Conservation (phyloP, 2,329 filamentous ascomycete species). For the Apiospora saccharicola region DNA sequence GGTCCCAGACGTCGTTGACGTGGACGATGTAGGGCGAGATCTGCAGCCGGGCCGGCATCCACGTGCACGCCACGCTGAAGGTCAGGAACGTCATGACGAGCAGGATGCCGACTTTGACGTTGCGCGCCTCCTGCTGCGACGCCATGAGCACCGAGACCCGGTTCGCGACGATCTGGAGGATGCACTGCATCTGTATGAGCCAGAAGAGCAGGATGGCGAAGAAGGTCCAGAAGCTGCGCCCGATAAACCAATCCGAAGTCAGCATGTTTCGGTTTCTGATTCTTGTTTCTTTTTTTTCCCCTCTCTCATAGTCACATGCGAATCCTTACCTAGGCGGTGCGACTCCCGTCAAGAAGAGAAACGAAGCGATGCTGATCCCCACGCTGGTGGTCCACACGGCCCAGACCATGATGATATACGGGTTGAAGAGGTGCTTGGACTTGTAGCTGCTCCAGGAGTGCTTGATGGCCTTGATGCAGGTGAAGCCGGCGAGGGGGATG, state of each 20-base stretch:
- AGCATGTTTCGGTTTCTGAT: background rate
- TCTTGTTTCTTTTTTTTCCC: accelerated
- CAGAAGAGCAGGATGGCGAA: background rate
- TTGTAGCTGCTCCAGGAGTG: slow-evolving; percentile 11
- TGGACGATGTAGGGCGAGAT: slow-evolving; percentile 6
- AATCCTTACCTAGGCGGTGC: background rate
- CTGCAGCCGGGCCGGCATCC: slow-evolving; percentile 19
- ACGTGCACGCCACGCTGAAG: slow-evolving; percentile 9
- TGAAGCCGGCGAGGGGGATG: slow-evolving; percentile 8
- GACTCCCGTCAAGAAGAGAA: background rate
- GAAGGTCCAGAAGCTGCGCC: slow-evolving; percentile 16
- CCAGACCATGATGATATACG: slow-evolving; percentile 18
- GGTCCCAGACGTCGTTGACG: slow-evolving; percentile 60
- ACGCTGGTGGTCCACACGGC: slow-evolving; percentile 12
- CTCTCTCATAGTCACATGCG: too few species aligned
- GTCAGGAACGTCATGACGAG: slow-evolving; percentile 20
- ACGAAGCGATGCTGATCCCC: background rate
- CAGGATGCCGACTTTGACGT: background rate
- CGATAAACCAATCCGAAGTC: background rate
- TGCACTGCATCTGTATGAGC: slow-evolving; percentile 19
- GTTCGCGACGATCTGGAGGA: slow-evolving; percentile 22
- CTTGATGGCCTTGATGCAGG: slow-evolving; percentile 4
- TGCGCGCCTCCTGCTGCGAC: background rate
- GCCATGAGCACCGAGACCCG: slow-evolving; percentile 17
- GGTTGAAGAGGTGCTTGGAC: background rate